Evolutionary conservation across 257 asterid genomes (phyloP), one percentile per base, ranked within the genome.

Genomic region (Coffea canephora): DNA sequence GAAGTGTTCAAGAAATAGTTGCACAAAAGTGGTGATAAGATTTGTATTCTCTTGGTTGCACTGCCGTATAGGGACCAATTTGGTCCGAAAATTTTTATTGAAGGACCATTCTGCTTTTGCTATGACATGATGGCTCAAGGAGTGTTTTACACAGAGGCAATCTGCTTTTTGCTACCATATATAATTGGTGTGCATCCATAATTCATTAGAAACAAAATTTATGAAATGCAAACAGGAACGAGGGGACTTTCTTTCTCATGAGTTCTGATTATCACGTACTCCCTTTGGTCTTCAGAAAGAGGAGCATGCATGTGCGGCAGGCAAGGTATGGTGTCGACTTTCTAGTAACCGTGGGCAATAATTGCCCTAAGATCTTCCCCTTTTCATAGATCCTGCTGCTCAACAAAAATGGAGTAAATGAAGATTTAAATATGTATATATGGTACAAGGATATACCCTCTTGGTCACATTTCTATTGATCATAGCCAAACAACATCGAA

Each of bases 201-300:
- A 11, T 65, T 65, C 43, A 65, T 65, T 0, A 23, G 10, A 0
- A 27, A 6, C 1, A 31, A 65, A 65, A 31, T 65, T 8, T 1
- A 65, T 27, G 43, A 8, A 25, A 65, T 27, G 21, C 70, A 65
- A 65, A 34, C n/a, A 45, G 19, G 23, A 48, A 45, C 48, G 75
- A 23, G 23, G 39, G 39, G 5, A 65, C 8, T 25, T 49, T 57
- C 70, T 65, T 65, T 65, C 19, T 31, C 31, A 8, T 27, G 54
- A 23, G 59, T 59, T 45, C n/a, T 23, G 75, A 71, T 71, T 45
- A 9, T 14, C 43, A 7, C 41, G 52, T 69, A 48, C 64, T 72
- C 15, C 43, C 13, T 48, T 72, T 72, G 43, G 76, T 72, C 76
- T 50, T 72, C 76, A 46, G 45, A 72, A 46, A 72, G 62, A 71